phyloP scores from a whole-genome alignment of 768 basidiomycete genomes.

The Phanerodontia chrysosporium region DNA sequence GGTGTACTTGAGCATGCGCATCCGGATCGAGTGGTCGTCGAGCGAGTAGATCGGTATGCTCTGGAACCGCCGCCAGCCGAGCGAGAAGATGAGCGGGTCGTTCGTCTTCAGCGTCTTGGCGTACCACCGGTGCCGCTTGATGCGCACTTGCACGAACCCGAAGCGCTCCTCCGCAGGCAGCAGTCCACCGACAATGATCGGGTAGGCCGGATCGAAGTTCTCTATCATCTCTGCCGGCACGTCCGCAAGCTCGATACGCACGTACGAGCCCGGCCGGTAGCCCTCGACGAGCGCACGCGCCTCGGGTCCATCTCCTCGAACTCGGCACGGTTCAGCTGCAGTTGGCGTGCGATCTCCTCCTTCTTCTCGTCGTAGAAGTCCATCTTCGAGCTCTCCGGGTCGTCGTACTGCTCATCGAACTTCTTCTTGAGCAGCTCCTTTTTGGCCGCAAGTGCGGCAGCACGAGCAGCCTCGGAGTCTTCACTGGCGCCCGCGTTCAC shows the following conservation, averaged over 20 bases:
- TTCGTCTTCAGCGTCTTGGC: slow-evolving; percentile 90
- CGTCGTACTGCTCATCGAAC: slow-evolving; percentile 96
- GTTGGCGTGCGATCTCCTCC: slow-evolving; percentile 84
- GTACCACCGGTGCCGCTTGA: slow-evolving; percentile 97
- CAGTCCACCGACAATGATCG: slow-evolving; percentile 89
- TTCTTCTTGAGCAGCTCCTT: slow-evolving; percentile 91
- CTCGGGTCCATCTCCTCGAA: slow-evolving; percentile 76
- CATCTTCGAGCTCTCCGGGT: slow-evolving; percentile 69
- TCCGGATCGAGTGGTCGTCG: slow-evolving; percentile 96
- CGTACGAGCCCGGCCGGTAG: slow-evolving; percentile 84
- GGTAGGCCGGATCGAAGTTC: slow-evolving; percentile 88
- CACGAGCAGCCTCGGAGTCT: slow-evolving; percentile 37
- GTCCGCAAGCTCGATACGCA: slow-evolving; percentile 80
- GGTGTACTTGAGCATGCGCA: slow-evolving; percentile 99
- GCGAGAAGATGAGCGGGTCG: slow-evolving; percentile 91
- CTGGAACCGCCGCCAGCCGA: slow-evolving; percentile 99
- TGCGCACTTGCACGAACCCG: slow-evolving; percentile 89
- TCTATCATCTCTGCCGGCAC: slow-evolving; percentile 92
- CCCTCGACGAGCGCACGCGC: slow-evolving; percentile 85
- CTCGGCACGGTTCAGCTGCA: slow-evolving; percentile 78
- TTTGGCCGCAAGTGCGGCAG: slow-evolving; percentile 67
- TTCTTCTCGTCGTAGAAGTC: slow-evolving; percentile 93
- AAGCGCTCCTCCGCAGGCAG: slow-evolving; percentile 87
- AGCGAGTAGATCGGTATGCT: slow-evolving; percentile 91
- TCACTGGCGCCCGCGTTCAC: slow-evolving; percentile 8